phyloP scores from a whole-genome alignment of 2,329 filamentous ascomycete genomes.

The Neofusicoccum ribis region DNA sequence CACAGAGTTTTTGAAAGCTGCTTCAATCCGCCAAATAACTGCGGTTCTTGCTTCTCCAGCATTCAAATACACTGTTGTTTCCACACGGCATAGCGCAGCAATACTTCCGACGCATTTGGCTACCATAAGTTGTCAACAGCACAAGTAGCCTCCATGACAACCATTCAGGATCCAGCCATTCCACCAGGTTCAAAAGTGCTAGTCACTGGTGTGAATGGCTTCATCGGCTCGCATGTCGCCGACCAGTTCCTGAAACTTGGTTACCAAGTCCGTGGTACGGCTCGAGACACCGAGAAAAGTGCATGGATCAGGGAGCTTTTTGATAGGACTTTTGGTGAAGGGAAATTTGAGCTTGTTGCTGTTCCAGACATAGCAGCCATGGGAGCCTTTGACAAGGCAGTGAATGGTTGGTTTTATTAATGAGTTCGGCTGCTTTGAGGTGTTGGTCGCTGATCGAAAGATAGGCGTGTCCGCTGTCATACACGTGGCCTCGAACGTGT shows the following conservation, averaged over 20 bases:
- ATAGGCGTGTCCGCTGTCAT: neutral
- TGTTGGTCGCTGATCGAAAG: no score
- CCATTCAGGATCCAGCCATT: neutral
- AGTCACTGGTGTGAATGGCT: conserved; percentile 38
- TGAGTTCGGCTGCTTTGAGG: no score
- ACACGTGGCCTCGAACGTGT: neutral
- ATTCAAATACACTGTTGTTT: no score
- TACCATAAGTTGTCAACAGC: no score
- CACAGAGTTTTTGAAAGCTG: no score
- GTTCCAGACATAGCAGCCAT: conserved; percentile 31
- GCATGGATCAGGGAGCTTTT: conserved; percentile 35
- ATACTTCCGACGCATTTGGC: no score
- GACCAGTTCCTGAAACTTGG: conserved; percentile 33
- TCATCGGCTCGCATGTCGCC: conserved; percentile 35
- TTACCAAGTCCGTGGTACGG: conserved; percentile 37
- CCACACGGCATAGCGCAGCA: no score
- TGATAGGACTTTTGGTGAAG: conserved; percentile 25
- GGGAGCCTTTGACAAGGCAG: conserved; percentile 28
- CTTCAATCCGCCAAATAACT: no score
- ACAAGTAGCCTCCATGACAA: neutral
- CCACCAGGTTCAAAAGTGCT: conserved; percentile 29
- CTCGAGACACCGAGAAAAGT: conserved; percentile 30
- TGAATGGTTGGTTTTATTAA: conserved; percentile 24
- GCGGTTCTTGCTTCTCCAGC: no score
- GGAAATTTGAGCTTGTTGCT: conserved; percentile 29